These are phyloP conservation scores for Fusarium concolor DNA, from an alignment of 2,329 filamentous ascomycete species.

Conservation along the genomic window DNA sequence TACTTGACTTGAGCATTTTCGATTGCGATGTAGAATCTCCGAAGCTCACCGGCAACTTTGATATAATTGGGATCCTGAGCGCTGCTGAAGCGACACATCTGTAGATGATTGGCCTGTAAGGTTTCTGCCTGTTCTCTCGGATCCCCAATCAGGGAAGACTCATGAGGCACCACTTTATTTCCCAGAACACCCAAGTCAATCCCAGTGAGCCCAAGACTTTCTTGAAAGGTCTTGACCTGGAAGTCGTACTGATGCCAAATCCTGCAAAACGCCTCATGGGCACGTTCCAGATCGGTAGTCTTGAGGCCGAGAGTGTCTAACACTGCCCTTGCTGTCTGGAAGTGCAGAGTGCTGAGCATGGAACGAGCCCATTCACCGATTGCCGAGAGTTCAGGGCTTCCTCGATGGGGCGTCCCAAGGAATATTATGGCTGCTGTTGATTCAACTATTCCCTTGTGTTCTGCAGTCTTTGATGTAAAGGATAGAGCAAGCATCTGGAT, in stretches of 20 bases:
- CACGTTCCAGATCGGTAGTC: constrained; percentile 24
- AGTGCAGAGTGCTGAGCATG: constrained; percentile 36
- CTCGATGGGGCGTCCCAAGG: constrained; percentile 52
- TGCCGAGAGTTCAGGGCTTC: constrained; percentile 36
- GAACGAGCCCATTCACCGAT: constrained; percentile 20
- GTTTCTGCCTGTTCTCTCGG: constrained; percentile 26
- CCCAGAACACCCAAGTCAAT: constrained; percentile 16
- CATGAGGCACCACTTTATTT: constrained; percentile 27
- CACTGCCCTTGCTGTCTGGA: constrained; percentile 7
- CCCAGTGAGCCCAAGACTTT: constrained; percentile 7
- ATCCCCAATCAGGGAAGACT: constrained; percentile 22
- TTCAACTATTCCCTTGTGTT: constrained; percentile 32
- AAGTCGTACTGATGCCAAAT: constrained; percentile 25
- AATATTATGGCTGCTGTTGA: constrained; percentile 48
- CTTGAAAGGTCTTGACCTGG: constrained; percentile 35
- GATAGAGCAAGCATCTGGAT: constrained; percentile 24
- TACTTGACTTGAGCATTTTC: background rate
- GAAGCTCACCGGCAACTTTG: constrained; percentile 28
- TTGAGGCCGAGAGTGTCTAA: constrained; percentile 13
- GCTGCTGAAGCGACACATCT: constrained; percentile 15
- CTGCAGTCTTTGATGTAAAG: background rate
- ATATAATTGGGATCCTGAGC: constrained; percentile 14
- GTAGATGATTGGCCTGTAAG: constrained; percentile 24
- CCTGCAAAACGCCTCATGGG: constrained; percentile 20
- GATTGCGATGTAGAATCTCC: background rate